Conservation (phyloP, 176 grass and related monocot genomes). For the Oryza rufipogon region DNA sequence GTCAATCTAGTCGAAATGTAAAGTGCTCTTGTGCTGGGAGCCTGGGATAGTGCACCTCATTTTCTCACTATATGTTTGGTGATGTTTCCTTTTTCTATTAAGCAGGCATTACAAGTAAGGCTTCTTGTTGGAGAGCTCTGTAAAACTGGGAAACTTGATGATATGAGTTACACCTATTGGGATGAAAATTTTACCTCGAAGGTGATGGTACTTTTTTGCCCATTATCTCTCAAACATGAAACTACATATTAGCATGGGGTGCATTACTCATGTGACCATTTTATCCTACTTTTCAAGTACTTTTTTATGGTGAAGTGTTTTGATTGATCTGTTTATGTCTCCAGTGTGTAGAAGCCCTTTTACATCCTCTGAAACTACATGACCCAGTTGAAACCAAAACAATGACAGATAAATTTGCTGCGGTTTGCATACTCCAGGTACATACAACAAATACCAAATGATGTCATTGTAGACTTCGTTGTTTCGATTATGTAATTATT, state of each 20-base stretch:
- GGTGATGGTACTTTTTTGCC: slow-evolving; percentile 43
- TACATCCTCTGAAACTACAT: slow-evolving; percentile 70
- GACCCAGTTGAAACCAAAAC: slow-evolving; percentile 64
- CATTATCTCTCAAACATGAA: slow-evolving; percentile 30
- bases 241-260: background rate
- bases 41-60: background rate
- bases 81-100: slow-evolving; percentile 52
- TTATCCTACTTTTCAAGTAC: slow-evolving; percentile 24
- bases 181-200: slow-evolving; percentile 94
- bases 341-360: slow-evolving; percentile 84
- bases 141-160: slow-evolving; percentile 72
- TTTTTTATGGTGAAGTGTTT: slow-evolving; percentile 20
- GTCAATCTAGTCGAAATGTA: slow-evolving; percentile 65
- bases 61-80: slow-evolving; percentile 28
- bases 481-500: slow-evolving; percentile 17
- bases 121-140: slow-evolving; percentile 79
- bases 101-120: slow-evolving; percentile 76
- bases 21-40: slow-evolving; percentile 15
- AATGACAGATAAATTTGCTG: slow-evolving; percentile 89
- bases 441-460: background rate
- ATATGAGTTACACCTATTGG: slow-evolving; percentile 79
- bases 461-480: background rate
- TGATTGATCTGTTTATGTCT: slow-evolving; percentile 29
- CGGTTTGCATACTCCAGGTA: slow-evolving; percentile 93
- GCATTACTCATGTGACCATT: slow-evolving; percentile 2